phyloP scores from a whole-genome alignment of 106 monocot genomes.

The Gastrodia elata region DNA sequence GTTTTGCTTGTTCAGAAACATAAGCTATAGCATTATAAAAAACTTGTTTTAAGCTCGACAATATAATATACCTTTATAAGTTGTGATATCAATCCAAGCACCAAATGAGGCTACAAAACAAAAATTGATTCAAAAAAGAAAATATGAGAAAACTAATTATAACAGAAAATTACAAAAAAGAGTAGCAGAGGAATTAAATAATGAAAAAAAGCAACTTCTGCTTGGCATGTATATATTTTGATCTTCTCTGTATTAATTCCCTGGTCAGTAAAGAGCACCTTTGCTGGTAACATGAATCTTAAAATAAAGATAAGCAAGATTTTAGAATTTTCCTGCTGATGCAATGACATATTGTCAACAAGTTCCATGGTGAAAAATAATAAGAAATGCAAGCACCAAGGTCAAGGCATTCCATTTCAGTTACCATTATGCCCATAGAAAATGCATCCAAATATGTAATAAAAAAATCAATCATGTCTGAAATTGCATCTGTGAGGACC shows the following conservation, averaged over 20 bases:
- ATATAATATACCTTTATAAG: constrained; percentile 83
- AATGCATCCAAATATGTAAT: neutral
- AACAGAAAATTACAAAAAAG: neutral
- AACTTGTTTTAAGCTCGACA: neutral
- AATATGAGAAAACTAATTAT: neutral
- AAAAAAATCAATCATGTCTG: neutral
- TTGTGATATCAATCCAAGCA: constrained; percentile 95
- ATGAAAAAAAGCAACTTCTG: neutral
- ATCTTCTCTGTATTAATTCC: too few relatives aligned
- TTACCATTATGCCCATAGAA: neutral
- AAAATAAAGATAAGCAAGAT: neutral
- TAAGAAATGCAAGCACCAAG: neutral
- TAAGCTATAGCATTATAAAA: neutral
- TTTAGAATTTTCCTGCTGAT: neutral
- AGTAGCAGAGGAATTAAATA: neutral
- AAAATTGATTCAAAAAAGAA: neutral
- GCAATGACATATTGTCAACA: neutral
- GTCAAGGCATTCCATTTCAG: neutral
- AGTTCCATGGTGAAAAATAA: too few relatives aligned
- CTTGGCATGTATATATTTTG: neutral
- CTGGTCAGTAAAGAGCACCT: neutral
- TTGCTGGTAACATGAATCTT: neutral
- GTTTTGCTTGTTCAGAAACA: neutral
- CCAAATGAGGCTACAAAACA: constrained; percentile 78
- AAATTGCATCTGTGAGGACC: neutral